These are phyloP conservation scores for Barnettozyma hawaiiensis DNA, from an alignment of 1,139 yeast species.

Conservation along the genomic window DNA sequence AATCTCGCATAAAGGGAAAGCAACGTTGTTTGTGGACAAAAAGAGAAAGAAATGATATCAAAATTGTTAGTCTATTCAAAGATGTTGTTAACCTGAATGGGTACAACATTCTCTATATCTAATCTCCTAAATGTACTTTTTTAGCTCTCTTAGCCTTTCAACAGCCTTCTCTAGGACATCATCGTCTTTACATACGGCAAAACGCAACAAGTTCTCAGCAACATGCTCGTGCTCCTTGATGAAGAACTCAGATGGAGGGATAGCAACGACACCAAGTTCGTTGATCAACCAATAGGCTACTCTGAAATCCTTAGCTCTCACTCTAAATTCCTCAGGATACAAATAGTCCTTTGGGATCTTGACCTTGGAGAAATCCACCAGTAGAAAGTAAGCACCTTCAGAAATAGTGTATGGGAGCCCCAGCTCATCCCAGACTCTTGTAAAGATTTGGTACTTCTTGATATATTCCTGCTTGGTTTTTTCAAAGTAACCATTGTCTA, in stretches of 20 bases:
- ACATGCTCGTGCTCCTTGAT: conserved; percentile 62
- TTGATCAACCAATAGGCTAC: conserved; percentile 89
- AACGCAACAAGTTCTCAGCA: conserved; percentile 81
- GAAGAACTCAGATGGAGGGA: conserved; percentile 94
- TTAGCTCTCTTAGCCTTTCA: conserved; percentile 60
- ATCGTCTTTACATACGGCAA: conserved; percentile 95
- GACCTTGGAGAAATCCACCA: conserved; percentile 81
- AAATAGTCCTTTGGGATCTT: conserved; percentile 67
- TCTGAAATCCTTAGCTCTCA: conserved; percentile 77
- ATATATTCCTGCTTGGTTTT: conserved; percentile 60
- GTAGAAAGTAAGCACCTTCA: conserved; percentile 88
- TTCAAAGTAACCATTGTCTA: conserved; percentile 58
- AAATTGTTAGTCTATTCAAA: not conserved
- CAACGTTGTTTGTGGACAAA: conserved; percentile 19
- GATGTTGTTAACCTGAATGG: not conserved
- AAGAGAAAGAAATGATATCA: conserved; percentile 12
- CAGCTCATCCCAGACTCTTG: conserved; percentile 75
- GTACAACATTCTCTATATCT: not conserved
- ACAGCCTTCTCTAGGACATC: conserved; percentile 75
- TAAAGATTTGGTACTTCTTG: conserved; percentile 65
- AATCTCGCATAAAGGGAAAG: conserved; percentile 18
- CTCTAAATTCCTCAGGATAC: conserved; percentile 63
- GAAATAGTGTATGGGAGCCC: conserved; percentile 84
- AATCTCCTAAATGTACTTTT: conserved; percentile 44
- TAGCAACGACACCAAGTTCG: conserved; percentile 90